These are phyloP conservation scores for Paecilomyces formosus DNA, from an alignment of 2,329 filamentous ascomycete genomes.

Conservation along the genomic window DNA sequence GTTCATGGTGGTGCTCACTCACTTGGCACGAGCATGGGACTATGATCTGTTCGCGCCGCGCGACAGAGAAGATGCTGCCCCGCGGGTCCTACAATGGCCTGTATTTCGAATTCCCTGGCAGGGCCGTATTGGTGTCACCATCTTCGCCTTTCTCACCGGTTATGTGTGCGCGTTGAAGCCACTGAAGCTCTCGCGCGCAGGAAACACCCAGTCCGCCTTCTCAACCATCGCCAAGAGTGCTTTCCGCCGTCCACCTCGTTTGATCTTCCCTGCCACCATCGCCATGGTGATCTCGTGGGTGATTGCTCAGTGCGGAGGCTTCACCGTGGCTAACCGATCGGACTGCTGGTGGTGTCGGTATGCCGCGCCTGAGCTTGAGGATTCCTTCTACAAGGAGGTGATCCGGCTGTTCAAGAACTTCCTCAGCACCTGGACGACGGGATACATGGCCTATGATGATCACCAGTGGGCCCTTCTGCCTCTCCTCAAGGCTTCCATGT, in stretches of 20 bases:
- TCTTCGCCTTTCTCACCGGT: conserved; percentile 50
- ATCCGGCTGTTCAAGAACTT: conserved; percentile 39
- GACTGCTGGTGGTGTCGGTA: conserved; percentile 47
- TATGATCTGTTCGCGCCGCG: conserved; percentile 45
- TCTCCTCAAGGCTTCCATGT: conserved; percentile 43
- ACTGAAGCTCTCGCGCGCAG: conserved; percentile 42
- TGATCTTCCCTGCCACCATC: conserved; percentile 47
- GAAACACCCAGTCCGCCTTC: conserved; percentile 38
- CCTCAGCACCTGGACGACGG: conserved; percentile 44
- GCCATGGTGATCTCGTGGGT: conserved; percentile 45
- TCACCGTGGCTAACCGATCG: conserved; percentile 39
- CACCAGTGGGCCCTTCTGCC: conserved; percentile 50
- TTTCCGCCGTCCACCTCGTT: conserved; percentile 46
- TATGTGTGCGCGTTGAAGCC: conserved; percentile 52
- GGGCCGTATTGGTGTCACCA: conserved; percentile 48
- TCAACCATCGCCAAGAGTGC: conserved; percentile 45
- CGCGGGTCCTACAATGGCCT: conserved; percentile 44
- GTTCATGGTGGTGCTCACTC: conserved; percentile 46
- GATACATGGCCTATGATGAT: conserved; percentile 46
- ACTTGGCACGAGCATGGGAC: conserved; percentile 46
- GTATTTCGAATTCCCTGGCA: conserved; percentile 51
- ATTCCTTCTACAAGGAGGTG: conserved; percentile 39
- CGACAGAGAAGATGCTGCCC: conserved; percentile 33
- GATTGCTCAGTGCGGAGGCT: conserved; percentile 43
- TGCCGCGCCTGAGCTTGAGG: conserved; percentile 39